Base-by-base conservation (phyloP, 2,329 filamentous ascomycete genomes). In the Amylocarpus encephaloides region DNA sequence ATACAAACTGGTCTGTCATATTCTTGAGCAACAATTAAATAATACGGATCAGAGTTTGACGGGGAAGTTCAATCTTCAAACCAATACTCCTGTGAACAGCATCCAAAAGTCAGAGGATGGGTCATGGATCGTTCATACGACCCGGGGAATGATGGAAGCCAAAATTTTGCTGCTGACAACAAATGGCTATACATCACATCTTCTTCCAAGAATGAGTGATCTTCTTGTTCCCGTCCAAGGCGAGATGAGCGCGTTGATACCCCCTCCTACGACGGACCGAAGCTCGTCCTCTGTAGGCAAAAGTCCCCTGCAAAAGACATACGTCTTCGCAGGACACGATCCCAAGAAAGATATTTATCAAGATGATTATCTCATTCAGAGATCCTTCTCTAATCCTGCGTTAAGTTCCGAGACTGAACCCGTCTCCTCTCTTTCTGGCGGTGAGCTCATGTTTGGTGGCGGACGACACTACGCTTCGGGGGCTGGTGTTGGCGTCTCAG, bases 161-260 rank as follows among this genome's bases (percentile, higher is more conserved):
- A 69, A 71, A 11, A 75, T 78, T 32, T 79, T 95, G 16, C 74
- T 95, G 15, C 76, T 95, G 13, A 85, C 88, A 4, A 92, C 86
- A 1, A 95, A 95, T 63, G 91, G 74, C 3, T 94, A 95, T 67
- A 91, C 88, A 0, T 88, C 87, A 1, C 76, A 83, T 53, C 73
- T 95, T 3, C 70, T 92, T 1, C 87, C 87, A 0, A 64, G 71
- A 32, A 84, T 92, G 59, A 73, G 78, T 7, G 79, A 83, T 56
- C 73, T 90, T 7, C 85, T 95, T 55, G 79, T 91, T 2, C 91
- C 91, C 0, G 82, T 86, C 2, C 75, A 86, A 19, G 89, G 87
- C 1, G 82, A 91, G 62, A 81, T 91, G 69, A 78, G 77, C 38
- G 78, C 84, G 0, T 73, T 91, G 16, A 60, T 74, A 3, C 84